phyloP scores from a whole-genome alignment of 495 filamentous ascomycete genomes.

The Darksidea phi region DNA sequence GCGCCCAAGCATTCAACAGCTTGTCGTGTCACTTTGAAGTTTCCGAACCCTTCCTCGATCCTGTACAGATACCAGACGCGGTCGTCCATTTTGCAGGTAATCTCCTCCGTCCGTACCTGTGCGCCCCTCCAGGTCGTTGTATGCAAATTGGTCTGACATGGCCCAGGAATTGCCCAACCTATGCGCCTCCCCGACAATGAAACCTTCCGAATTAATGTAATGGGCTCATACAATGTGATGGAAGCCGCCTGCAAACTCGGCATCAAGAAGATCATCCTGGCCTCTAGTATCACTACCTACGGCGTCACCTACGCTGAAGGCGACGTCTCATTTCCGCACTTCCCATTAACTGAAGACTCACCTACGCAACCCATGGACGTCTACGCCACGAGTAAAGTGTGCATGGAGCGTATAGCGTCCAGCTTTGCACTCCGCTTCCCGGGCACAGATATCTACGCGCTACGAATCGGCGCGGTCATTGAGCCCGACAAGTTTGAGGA shows the following conservation, averaged over 20 bases:
- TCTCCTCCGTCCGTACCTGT: neutral
- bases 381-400: constrained; percentile 14
- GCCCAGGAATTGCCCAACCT: constrained; percentile 5
- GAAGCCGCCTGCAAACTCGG: constrained; percentile 17
- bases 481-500: neutral
- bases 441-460: neutral
- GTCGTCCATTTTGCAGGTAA: constrained; percentile 16
- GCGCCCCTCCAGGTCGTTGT: no score
- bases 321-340: constrained; percentile 1
- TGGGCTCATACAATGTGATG: constrained; percentile 15
- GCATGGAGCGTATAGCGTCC: constrained; percentile 4
- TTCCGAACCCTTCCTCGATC: constrained; percentile 8
- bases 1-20: constrained; percentile 15
- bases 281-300: constrained; percentile 10
- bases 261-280: constrained; percentile 16
- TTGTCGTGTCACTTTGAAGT: constrained; percentile 8
- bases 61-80: constrained; percentile 5
- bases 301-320: constrained; percentile 17
- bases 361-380: constrained; percentile 17
- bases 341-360: constrained; percentile 3
- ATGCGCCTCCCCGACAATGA: constrained; percentile 10
- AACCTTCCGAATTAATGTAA: constrained; percentile 9
- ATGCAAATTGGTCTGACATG: neutral
- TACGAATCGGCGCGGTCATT: constrained; percentile 9
- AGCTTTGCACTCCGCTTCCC: constrained; percentile 12